Base-by-base conservation (phyloP, 176 grass and related monocot species). In the Saccharum officinarum region DNA sequence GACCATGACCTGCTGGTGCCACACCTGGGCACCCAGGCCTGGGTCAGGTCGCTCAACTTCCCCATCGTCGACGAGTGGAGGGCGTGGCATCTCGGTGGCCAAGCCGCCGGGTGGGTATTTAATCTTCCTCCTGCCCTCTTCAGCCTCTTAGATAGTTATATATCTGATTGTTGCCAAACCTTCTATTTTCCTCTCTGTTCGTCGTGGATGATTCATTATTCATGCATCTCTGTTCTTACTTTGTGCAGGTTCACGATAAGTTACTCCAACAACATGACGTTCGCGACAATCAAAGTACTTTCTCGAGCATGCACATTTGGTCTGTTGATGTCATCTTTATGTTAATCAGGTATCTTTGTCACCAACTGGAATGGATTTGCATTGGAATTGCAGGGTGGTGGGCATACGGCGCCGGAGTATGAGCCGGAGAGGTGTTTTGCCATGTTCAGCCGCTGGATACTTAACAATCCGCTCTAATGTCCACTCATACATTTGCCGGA, bases 251-350 rank as follows among this genome's bases (percentile, higher is more conserved):
- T 74, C 71, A 74, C 72, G 6, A 52, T 75, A 52, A 31, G 26
- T 50, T 75, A 75, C 26, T 75, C 45, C 4, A 75, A 75, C 45
- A 75, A 75, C 72, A 31, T 75, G 72, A 75, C 72, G 28, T 75
- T 52, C 15, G 26, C 72, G 7, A 75, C 72, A 20, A 50, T 75
- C 14, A 75, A 75, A 47, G 72, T 75, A 52, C n/a, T 31, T 31
- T 31, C 22, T 45, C 26, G 15, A 52, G 44, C 14, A 25, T 11
- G 1, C 25, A 33, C 25, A 4, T 7, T 14, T 71, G 13, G 4
- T 47, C 13, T 30, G 3, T 33, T 31, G 4, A 18, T 46, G 13
- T 12, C 44, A 12, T 10, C 15, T 75, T 18, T 4, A 2, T 50
- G 6, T 9, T 26, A 12, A 73, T 45, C 5, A 46, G 40, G 28